A percentile compares a stretch with the other conserved stretches of the same genome.
These are phyloP conservation scores for Papiliotrema flavescens DNA, from an alignment of 1,284 basidiomycete genomes.

Conservation along the genomic window DNA sequence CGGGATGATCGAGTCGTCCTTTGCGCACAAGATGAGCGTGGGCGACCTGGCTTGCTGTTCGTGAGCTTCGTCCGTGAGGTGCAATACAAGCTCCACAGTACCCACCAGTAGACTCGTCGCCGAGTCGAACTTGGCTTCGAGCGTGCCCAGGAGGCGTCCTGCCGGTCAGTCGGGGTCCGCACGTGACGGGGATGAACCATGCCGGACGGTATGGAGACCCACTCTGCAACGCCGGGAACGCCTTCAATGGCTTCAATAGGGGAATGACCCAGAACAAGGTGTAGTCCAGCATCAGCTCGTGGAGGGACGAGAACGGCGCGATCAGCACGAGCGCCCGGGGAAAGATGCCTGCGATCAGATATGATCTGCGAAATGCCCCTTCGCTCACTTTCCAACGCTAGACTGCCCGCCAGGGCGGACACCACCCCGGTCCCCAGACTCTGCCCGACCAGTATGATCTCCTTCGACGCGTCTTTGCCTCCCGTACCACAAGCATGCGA, in stretches of 20 bases:
- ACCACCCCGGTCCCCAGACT: slow-evolving; percentile 84
- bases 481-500: neutral
- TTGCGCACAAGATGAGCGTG: slow-evolving; percentile 73
- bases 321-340: slow-evolving; percentile 40
- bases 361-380: neutral
- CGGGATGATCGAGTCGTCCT: slow-evolving; percentile 77
- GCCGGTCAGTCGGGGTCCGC: neutral
- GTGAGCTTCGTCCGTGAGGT: neutral
- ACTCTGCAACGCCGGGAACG: slow-evolving; percentile 26
- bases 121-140: slow-evolving; percentile 34
- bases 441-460: slow-evolving; percentile 60
- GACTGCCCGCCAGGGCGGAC: slow-evolving; percentile 44
- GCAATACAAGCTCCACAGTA: neutral
- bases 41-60: slow-evolving; percentile 59
- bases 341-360: slow-evolving; percentile 17
- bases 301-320: slow-evolving; percentile 43
- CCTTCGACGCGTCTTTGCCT: slow-evolving; percentile 1
- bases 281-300: slow-evolving; percentile 37
- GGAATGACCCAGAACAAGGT: slow-evolving; percentile 37
- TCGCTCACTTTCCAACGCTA: slow-evolving; percentile 35
- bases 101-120: neutral
- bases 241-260: slow-evolving; percentile 30
- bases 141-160: slow-evolving; percentile 16
- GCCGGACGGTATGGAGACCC: neutral
- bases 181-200: neutral